Evolutionary conservation across 31 red algal species (phyloP), one percentile per base, ranked within the genome.

Genomic region (Endocladia muricata): DNA sequence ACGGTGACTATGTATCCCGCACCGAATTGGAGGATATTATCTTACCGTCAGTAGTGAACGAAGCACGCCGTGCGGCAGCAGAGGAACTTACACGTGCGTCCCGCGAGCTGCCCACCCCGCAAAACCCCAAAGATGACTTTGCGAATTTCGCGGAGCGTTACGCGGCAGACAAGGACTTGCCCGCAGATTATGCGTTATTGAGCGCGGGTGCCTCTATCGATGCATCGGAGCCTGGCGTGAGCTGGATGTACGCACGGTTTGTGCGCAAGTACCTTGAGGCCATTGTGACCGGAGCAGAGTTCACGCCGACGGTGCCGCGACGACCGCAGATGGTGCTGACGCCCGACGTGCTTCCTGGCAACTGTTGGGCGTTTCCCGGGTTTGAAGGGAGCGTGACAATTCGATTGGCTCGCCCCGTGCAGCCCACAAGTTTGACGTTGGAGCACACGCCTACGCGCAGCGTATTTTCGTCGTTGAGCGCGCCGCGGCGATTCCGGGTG

Each of bases 361-460:
- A 73, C 37, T 92, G 88, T 69, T 92, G 88, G 88, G 58, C 88
- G 2, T 92, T 92, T 67, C 48, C 48, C 0, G 88, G 88, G 0
- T 57, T 42, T n/a, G 44, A 41, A n/a, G 88, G 79, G 4, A 73
- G 54, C 29, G 49, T 92, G 29, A 92, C 81, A 26, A 83, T 92
- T 31, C 88, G 63, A 34, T 70, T 92, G 47, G 79, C 81, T 1
- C 62, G 74, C 3, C 74, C 81, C 43, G 73, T 92, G 1, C 54
- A 37, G 9, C 61, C 72, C 21, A 49, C 31, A 5, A 74, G 55
- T 21, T 70, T 92, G 44, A 85, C 88, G 52, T 61, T 92, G 41
- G 88, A 92, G 68, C 88, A 92, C 57, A 85, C 88, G 64, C 88
- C 88, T 0, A 43, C 40, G 49, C 22, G 60, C 17, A 67, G 79